Conservation (phyloP, 768 basidiomycete species). For the Leucogyrophana mollusca region DNA sequence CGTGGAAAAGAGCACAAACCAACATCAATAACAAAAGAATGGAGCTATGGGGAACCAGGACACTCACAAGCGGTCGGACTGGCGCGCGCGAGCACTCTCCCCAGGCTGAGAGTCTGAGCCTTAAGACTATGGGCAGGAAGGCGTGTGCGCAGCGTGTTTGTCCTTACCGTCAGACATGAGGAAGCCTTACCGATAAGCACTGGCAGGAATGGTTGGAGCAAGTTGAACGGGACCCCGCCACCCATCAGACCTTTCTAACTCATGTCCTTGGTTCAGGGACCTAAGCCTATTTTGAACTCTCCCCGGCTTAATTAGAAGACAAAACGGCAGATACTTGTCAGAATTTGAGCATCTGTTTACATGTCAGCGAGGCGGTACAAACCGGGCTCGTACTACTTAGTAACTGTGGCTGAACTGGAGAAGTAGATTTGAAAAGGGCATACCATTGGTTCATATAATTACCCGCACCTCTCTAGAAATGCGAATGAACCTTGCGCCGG, state of each 20-base stretch:
- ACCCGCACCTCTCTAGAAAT: slow-evolving; percentile 12
- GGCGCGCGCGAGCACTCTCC: slow-evolving; percentile 8
- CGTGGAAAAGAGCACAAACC: slow-evolving; percentile 29
- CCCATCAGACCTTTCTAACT: slow-evolving; percentile 4
- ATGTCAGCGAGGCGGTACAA: slow-evolving; percentile 25
- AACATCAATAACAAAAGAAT: slow-evolving; percentile 7
- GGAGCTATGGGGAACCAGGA: neutral
- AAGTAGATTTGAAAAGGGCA: neutral
- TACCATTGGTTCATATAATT: slow-evolving; percentile 26
- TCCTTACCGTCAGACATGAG: slow-evolving; percentile 28
- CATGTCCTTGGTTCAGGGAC: slow-evolving; percentile 25
- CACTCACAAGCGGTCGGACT: neutral
- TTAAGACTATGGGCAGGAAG: slow-evolving; percentile 27
- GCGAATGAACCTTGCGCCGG: too few species aligned
- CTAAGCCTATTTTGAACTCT: slow-evolving; percentile 25
- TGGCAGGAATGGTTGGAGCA: slow-evolving; percentile 18
- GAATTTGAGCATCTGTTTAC: slow-evolving; percentile 16
- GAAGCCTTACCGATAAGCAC: slow-evolving; percentile 18
- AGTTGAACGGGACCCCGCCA: slow-evolving; percentile 5
- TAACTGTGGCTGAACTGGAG: too few species aligned
- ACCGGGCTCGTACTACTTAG: too few species aligned
- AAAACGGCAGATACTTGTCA: slow-evolving; percentile 23
- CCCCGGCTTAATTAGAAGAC: slow-evolving; percentile 25
- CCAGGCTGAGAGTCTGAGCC: slow-evolving; percentile 4
- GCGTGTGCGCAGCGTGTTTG: slow-evolving; percentile 22